phyloP scores from a whole-genome alignment of 345 rosid species.

The Salix exigua region DNA sequence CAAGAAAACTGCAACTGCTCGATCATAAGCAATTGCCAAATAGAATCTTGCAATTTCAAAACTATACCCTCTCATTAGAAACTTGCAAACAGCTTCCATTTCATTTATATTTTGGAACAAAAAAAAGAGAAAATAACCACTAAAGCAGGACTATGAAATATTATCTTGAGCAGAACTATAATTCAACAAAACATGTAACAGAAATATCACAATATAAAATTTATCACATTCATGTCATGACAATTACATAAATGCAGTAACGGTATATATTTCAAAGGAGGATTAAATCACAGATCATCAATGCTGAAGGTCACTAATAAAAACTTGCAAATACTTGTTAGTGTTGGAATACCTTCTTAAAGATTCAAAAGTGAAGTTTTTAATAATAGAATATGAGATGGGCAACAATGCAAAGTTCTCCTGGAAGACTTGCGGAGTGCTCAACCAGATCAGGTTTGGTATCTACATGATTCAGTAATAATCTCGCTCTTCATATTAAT shows the following conservation, averaged over 20 bases:
- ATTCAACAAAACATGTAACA: not conserved
- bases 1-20: conserved; percentile 4
- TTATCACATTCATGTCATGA: not conserved
- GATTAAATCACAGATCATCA: not conserved
- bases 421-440: not conserved
- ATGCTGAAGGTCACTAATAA: not conserved
- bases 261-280: not conserved
- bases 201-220: not conserved
- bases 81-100: no score
- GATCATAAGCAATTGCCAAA: no score
- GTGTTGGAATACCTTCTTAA: no score
- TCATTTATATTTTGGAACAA: not conserved
- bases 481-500: not conserved
- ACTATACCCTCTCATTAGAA: no score
- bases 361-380: not conserved
- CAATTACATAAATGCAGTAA: not conserved
- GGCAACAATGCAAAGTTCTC: not conserved
- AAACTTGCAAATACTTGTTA: no score
- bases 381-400: not conserved
- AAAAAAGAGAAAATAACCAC: not conserved
- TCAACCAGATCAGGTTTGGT: not conserved
- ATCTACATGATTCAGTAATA: not conserved
- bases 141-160: not conserved
- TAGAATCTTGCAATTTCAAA: no score
- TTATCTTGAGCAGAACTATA: not conserved